Conservation (phyloP, 2,329 filamentous ascomycete genomes). For the Nemania bipapillata region DNA sequence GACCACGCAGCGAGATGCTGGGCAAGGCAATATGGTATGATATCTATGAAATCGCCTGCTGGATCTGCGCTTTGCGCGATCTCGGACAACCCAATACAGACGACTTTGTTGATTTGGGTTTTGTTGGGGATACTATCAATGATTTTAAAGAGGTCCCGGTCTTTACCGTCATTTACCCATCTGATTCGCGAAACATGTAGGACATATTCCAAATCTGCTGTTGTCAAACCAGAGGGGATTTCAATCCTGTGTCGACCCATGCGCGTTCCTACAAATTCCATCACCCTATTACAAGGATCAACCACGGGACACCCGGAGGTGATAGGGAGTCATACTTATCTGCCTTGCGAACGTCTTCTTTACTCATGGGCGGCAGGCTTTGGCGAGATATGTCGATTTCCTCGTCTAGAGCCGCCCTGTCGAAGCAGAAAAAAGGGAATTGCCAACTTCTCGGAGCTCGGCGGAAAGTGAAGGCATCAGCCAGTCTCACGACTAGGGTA, state of each 20-base stretch:
- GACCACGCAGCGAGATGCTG: constrained; percentile 24
- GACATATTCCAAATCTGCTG: constrained; percentile 16
- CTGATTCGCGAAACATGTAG: background rate
- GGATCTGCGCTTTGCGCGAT: constrained; percentile 15
- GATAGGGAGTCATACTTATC: constrained; percentile 4
- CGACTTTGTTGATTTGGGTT: constrained; percentile 20
- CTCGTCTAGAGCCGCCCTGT: constrained; percentile 7
- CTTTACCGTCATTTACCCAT: constrained; percentile 19
- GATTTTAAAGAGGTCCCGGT: background rate
- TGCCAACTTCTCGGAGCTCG: constrained; percentile 15
- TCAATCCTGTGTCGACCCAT: background rate
- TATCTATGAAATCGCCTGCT: background rate
- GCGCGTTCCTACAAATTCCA: background rate
- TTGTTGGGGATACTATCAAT: constrained; percentile 28
- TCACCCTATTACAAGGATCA: constrained; percentile 18
- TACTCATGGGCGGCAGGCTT: constrained; percentile 15
- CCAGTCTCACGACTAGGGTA: constrained; percentile 23
- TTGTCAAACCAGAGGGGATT: constrained; percentile 1
- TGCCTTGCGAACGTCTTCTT: constrained; percentile 5
- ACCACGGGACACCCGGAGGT: background rate
- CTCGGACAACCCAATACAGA: constrained; percentile 35
- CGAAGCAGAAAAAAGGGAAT: constrained; percentile 19
- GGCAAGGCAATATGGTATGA: constrained; percentile 18
- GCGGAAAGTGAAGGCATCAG: constrained; percentile 30
- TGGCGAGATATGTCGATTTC: background rate